These are phyloP conservation scores for Gossypium stocksii DNA, from an alignment of 345 rosid genomes.

Conservation along the genomic window DNA sequence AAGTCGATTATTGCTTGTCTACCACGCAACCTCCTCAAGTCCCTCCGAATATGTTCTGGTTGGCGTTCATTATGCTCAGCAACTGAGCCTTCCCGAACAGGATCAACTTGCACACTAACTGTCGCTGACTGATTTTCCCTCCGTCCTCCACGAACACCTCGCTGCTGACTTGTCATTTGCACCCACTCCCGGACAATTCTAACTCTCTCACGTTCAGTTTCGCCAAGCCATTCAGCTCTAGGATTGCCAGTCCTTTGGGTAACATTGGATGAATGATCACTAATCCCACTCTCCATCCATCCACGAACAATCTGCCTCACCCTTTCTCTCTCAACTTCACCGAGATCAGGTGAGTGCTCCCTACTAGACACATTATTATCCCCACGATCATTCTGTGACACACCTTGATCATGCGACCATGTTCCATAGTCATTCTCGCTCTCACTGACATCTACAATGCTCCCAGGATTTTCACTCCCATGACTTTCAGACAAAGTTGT, in stretches of 20 bases:
- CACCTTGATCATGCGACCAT: slow-evolving; percentile 68
- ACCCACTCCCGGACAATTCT: slow-evolving; percentile 96
- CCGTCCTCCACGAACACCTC: slow-evolving; percentile 55
- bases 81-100: slow-evolving; percentile 47
- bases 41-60: slow-evolving; percentile 67
- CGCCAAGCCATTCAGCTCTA: slow-evolving; percentile 94
- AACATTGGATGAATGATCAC: slow-evolving; percentile 58
- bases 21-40: slow-evolving; percentile 81
- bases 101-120: slow-evolving; percentile 44
- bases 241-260: slow-evolving; percentile 58
- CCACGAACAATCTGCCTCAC: slow-evolving; percentile 92
- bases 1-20: slow-evolving; percentile 87
- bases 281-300: slow-evolving; percentile 83
- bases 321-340: slow-evolving; percentile 94
- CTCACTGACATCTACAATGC: slow-evolving; percentile 64
- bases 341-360: slow-evolving; percentile 94
- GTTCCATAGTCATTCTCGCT: slow-evolving; percentile 82
- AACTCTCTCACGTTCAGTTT: slow-evolving; percentile 96
- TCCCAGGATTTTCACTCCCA: slow-evolving; percentile 66
- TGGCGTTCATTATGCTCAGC: slow-evolving; percentile 64
- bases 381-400: slow-evolving; percentile 40
- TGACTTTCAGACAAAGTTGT: slow-evolving; percentile 49
- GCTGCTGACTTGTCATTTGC: slow-evolving; percentile 94
- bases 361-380: slow-evolving; percentile 64
- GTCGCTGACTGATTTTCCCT: slow-evolving; percentile 56